Conservation (phyloP, 2,329 filamentous ascomycete species). For the Apiospora hydei region DNA sequence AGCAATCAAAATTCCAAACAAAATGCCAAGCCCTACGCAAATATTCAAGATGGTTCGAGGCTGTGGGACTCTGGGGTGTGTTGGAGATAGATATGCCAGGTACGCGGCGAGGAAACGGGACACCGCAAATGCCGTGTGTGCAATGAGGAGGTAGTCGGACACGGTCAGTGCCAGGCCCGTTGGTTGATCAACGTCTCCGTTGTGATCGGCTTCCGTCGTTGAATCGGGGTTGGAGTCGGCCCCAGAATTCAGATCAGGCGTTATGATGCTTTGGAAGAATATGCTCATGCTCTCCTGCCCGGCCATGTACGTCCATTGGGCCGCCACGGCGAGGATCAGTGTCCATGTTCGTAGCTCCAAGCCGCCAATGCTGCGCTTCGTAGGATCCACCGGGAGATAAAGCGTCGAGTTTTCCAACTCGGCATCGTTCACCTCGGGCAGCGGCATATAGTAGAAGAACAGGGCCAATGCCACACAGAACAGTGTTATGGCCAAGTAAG, state of each 20-base stretch:
- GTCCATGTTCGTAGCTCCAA: slow-evolving; percentile 62
- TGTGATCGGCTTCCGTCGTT: slow-evolving; percentile 49
- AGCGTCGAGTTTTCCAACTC: slow-evolving; percentile 59
- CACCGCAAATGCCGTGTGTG: slow-evolving; percentile 75
- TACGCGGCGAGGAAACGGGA: slow-evolving; percentile 74
- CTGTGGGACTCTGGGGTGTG: slow-evolving; percentile 60
- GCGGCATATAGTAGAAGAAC: slow-evolving; percentile 73
- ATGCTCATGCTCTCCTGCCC: slow-evolving; percentile 72
- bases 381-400: slow-evolving; percentile 57
- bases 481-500: slow-evolving; percentile 80
- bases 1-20: slow-evolving; percentile 59
- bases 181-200: slow-evolving; percentile 42
- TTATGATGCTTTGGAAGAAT: slow-evolving; percentile 63
- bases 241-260: slow-evolving; percentile 38
- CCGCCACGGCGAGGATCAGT: slow-evolving; percentile 74
- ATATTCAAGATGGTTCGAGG: slow-evolving; percentile 75
- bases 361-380: slow-evolving; percentile 56
- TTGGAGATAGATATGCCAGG: slow-evolving; percentile 65
- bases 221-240: slow-evolving; percentile 35
- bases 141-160: slow-evolving; percentile 74
- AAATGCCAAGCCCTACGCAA: slow-evolving; percentile 66
- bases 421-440: slow-evolving; percentile 66
- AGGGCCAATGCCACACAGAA: slow-evolving; percentile 75
- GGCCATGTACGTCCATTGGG: slow-evolving; percentile 82
- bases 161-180: slow-evolving; percentile 58